Conservation (phyloP, 2,329 filamentous ascomycete species). For the Diaporthe eres region DNA sequence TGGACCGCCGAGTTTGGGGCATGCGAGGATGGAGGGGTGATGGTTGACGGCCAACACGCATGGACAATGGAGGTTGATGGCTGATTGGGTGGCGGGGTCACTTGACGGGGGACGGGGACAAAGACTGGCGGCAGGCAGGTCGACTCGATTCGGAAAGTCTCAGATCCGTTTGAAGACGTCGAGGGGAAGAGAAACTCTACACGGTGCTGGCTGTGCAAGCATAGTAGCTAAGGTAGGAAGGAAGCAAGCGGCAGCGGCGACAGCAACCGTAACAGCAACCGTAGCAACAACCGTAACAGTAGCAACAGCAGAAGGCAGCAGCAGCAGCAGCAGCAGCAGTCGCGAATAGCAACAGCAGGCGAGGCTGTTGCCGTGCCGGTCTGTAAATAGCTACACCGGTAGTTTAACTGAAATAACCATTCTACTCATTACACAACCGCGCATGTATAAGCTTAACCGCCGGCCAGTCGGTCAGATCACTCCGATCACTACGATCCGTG, state of each 20-base stretch:
- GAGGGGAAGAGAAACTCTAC: neutral
- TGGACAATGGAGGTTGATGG: neutral
- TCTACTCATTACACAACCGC: neutral
- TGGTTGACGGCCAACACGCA: conserved; percentile 12
- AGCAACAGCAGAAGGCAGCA: neutral
- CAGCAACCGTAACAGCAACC: neutral
- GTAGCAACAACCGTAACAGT: neutral
- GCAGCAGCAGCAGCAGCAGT: neutral
- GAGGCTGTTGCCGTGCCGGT: conserved; percentile 3
- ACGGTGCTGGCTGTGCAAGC: neutral
- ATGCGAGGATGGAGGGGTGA: neutral
- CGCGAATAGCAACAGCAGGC: neutral
- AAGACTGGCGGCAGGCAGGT: conserved; percentile 7
- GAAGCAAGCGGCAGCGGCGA: neutral
- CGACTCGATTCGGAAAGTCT: conserved; percentile 19
- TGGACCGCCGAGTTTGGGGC: neutral
- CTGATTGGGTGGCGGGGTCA: neutral
- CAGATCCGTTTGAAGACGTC: conserved; percentile 23
- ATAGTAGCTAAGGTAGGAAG: neutral
- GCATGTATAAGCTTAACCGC: neutral
- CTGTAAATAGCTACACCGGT: neutral
- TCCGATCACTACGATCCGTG: neutral
- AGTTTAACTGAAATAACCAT: neutral
- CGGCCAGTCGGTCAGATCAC: neutral
- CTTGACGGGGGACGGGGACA: neutral